Conservation (phyloP, 495 filamentous ascomycete species). For the Beverwykella pulmonaria region DNA sequence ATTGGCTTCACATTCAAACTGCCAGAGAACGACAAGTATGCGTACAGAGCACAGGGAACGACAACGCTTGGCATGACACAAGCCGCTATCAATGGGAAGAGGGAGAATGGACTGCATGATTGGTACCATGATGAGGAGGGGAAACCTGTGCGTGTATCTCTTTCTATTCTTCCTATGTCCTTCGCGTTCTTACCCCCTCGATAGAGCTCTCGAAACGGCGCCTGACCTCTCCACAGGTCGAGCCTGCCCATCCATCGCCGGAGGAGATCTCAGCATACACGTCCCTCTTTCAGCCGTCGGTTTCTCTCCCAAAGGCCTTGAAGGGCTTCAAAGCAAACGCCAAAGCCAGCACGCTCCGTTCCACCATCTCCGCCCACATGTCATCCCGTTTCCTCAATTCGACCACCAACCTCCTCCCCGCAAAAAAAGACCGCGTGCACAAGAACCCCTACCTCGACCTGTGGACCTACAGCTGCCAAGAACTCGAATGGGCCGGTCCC, state of each 20-base stretch:
- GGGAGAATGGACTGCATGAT: slow-evolving; percentile 50
- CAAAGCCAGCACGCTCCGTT: slow-evolving; percentile 58
- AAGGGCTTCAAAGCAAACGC: slow-evolving; percentile 59
- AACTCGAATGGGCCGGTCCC: slow-evolving; percentile 59
- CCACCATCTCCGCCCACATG: slow-evolving; percentile 55
- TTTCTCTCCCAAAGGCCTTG: slow-evolving; percentile 55
- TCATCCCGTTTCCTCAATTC: slow-evolving; percentile 37
- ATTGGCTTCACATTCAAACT: slow-evolving; percentile 58
- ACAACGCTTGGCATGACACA: slow-evolving; percentile 59
- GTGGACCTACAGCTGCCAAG: slow-evolving; percentile 56
- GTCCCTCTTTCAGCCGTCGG: slow-evolving; percentile 57
- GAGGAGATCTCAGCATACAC: slow-evolving; percentile 61
- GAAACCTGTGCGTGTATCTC: slow-evolving; percentile 37
- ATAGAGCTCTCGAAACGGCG: not conserved
- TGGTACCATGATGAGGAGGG: slow-evolving; percentile 48
- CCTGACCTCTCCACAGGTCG: slow-evolving; percentile 4
- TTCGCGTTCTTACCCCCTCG: not conserved
- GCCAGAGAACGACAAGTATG: slow-evolving; percentile 53
- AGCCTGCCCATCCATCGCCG: slow-evolving; percentile 46
- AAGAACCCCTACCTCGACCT: slow-evolving; percentile 64
- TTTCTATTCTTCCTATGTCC: not conserved
- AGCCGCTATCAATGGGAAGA: slow-evolving; percentile 51
- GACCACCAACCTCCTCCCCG: slow-evolving; percentile 37
- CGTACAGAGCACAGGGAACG: slow-evolving; percentile 55
- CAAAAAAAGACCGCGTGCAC: slow-evolving; percentile 22